phyloP scores from a whole-genome alignment of 2,329 filamentous ascomycete species.

The Fusarium pseudocircinatum region DNA sequence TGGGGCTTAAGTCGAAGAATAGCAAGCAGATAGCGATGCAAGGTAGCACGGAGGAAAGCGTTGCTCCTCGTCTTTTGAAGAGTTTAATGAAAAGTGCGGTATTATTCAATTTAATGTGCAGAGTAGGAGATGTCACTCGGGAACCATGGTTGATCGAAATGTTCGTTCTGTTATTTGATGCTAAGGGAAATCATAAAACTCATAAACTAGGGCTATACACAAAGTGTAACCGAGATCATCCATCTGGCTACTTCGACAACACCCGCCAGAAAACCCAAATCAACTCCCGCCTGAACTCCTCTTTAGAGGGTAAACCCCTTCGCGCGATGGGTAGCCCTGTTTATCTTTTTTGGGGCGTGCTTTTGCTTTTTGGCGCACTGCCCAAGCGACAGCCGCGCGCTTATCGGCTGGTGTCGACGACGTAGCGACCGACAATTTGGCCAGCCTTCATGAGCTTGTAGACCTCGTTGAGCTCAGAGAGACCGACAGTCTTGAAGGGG shows the following conservation, averaged over 20 bases:
- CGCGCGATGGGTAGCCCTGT: slow-evolving; percentile 35
- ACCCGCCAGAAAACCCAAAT: slow-evolving; percentile 39
- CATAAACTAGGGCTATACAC: slow-evolving; percentile 39
- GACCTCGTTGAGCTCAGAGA: slow-evolving; percentile 82
- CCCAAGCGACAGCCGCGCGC: slow-evolving; percentile 33
- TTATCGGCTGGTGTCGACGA: slow-evolving; percentile 77
- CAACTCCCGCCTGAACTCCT: slow-evolving; percentile 44
- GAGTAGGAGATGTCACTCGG: background rate
- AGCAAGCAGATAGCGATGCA: background rate
- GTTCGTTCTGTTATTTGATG: slow-evolving; percentile 38
- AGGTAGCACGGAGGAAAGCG: background rate
- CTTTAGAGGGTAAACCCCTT: slow-evolving; percentile 37
- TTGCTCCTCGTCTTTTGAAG: background rate
- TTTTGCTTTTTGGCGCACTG: slow-evolving; percentile 8
- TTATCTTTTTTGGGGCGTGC: slow-evolving; percentile 16
- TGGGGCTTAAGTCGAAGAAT: background rate
- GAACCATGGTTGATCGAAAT: slow-evolving; percentile 24
- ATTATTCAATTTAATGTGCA: no score
- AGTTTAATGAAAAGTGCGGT: background rate
- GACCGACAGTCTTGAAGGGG: slow-evolving; percentile 85
- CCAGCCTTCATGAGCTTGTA: slow-evolving; percentile 78
- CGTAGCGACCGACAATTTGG: slow-evolving; percentile 80
- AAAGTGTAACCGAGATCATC: slow-evolving; percentile 34
- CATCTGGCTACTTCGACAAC: slow-evolving; percentile 39
- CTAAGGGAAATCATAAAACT: slow-evolving; percentile 42